phyloP scores from a whole-genome alignment of 345 rosid species.

The Populus pruinosa region DNA sequence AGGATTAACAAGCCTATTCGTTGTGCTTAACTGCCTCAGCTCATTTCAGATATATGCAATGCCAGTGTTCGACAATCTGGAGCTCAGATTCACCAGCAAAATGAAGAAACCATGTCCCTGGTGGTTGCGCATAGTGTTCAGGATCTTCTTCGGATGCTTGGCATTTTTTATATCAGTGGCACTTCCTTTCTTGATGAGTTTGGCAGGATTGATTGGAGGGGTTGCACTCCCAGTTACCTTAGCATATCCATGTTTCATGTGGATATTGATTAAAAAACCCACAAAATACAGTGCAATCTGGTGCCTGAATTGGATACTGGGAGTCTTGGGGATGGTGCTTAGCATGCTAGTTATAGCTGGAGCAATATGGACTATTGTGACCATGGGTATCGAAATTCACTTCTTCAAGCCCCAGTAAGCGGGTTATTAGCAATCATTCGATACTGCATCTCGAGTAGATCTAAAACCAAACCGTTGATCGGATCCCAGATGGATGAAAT shows the following conservation, averaged over 20 bases:
- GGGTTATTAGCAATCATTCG: not conserved
- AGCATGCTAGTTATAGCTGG: constrained; percentile 33
- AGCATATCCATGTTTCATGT: constrained; percentile 58
- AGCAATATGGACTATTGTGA: constrained; percentile 48
- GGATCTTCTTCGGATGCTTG: constrained; percentile 45
- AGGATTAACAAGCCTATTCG: constrained; percentile 40
- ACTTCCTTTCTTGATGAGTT: constrained; percentile 49
- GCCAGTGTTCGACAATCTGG: constrained; percentile 60
- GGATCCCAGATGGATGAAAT: not conserved
- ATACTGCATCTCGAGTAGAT: too few species aligned
- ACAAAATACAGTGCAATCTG: constrained; percentile 21
- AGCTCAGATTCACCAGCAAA: constrained; percentile 43
- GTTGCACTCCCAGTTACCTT: constrained; percentile 48
- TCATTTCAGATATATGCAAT: constrained; percentile 60
- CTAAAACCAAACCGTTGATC: not conserved
- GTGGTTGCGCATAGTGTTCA: constrained; percentile 44
- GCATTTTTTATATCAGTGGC: constrained; percentile 49
- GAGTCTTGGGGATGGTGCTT: constrained; percentile 40
- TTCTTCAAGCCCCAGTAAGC: constrained; percentile 47
- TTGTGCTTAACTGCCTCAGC: constrained; percentile 52
- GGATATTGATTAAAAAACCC: constrained; percentile 51
- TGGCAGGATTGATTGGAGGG: constrained; percentile 60
- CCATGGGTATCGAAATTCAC: constrained; percentile 41
- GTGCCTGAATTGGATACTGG: constrained; percentile 42
- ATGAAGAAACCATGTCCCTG: constrained; percentile 44